phyloP scores from a whole-genome alignment of 23 red algal species.

The Gracilaria caudata region DNA sequence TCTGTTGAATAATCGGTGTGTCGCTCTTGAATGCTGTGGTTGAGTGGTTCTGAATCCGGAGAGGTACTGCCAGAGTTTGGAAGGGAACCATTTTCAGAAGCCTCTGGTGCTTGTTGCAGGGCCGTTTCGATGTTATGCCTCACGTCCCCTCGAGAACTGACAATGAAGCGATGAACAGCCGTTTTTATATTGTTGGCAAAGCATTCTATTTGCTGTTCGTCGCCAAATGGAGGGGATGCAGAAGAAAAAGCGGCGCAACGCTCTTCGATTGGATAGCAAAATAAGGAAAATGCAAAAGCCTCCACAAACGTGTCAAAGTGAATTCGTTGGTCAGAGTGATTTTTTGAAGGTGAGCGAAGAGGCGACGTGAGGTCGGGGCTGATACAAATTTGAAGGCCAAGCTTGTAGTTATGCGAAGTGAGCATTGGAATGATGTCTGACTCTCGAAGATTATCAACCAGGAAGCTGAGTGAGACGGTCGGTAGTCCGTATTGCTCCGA shows the following conservation, averaged over 20 bases:
- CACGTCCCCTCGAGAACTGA: background rate
- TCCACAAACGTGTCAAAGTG: conserved; percentile 31
- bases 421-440: conserved; percentile 1
- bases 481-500: conserved; percentile 9
- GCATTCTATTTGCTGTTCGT: background rate
- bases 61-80: background rate
- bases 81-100: conserved; percentile 15
- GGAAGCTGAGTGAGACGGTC: conserved; percentile 11
- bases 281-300: conserved; percentile 36
- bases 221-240: background rate
- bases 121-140: background rate
- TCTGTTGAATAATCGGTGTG: background rate
- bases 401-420: conserved; percentile 15
- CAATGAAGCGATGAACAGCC: background rate
- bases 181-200: background rate
- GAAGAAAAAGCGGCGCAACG: background rate
- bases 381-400: conserved; percentile 18
- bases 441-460: conserved; percentile 4
- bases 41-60: background rate
- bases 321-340: conserved; percentile 34
- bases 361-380: conserved; percentile 12
- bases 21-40: conserved; percentile 9
- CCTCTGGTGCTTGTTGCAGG: background rate
- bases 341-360: conserved; percentile 33
- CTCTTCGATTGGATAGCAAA: conserved; percentile 26